Conservation (phyloP, 1,139 yeast species). For the Arxiozyma heterogenica region DNA sequence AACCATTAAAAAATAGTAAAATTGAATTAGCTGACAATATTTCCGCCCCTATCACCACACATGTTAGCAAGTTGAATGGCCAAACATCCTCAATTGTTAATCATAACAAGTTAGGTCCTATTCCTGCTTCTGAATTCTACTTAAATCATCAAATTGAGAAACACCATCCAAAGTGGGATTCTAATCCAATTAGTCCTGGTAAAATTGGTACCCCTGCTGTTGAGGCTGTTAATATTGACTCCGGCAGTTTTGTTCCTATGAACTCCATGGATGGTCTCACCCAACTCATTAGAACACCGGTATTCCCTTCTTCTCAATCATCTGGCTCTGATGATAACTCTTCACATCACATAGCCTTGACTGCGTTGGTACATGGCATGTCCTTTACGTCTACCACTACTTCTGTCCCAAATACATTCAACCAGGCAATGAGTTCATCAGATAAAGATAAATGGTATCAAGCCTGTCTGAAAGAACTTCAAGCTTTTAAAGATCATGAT, state of each 20-base stretch:
- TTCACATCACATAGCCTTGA: background rate
- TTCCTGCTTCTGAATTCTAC: too few relatives aligned
- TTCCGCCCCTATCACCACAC: too few relatives aligned
- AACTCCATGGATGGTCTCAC: background rate
- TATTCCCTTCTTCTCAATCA: background rate
- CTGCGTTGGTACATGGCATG: background rate
- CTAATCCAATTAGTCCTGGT: background rate
- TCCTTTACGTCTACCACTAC: background rate
- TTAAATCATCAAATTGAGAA: too few relatives aligned
- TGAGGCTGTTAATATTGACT: background rate
- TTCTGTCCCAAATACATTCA: background rate
- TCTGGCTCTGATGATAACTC: background rate
- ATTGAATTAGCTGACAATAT: too few relatives aligned
- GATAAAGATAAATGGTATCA: background rate
- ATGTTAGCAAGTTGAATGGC: too few relatives aligned
- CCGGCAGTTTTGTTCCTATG: background rate
- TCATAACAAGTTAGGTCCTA: too few relatives aligned
- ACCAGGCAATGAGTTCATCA: background rate
- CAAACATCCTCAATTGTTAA: too few relatives aligned
- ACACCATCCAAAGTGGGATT: background rate
- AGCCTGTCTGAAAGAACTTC: background rate
- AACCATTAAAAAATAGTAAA: too few relatives aligned
- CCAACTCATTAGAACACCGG: background rate
- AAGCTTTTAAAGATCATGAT: too few relatives aligned
- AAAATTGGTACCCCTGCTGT: background rate